Base-by-base conservation (phyloP, 2,329 filamentous ascomycete species). In the Dactylella cylindrospora region DNA sequence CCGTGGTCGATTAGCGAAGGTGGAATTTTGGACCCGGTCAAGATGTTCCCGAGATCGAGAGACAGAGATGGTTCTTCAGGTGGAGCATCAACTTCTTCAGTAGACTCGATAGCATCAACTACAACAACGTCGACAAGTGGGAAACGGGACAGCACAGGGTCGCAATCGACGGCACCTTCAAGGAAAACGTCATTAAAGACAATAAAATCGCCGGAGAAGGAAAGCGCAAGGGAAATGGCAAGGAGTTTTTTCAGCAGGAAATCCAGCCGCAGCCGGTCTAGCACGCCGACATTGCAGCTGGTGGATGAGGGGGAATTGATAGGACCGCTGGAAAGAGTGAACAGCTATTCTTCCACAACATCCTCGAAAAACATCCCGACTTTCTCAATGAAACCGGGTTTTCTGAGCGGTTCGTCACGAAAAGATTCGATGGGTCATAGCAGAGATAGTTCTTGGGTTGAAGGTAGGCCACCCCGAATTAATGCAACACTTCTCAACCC, bases 31-130 rank as follows among this genome's bases (percentile, higher is more conserved):
- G 57, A 62, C 22, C 49, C 49, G 25, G 32, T 25, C 33, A 62
- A 50, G 36, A 54, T 62, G 26, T 62, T 62, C 25, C 49, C 57
- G 28, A 62, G 43, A 19, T 25, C 57, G 17, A 46, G 57, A 49
- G 57, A 54, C 33, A 62, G 57, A 62, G 57, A 62, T 29, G 57
- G 57, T 44, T 62, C 57, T 12, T 54, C 57, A 38, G 57, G 57
- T 43, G 57, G 57, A 50, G 49, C 49, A 54, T 62, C 57, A 28
- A 62, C 57, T 13, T 62, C 57, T 1, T 62, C 57, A 38, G 50
- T 62, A 44, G 57, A 62, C 40, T 62, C 57, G 41, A 44, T 54
- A n/a, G 26, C 39, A 33, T 62, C 57, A 28, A 47, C 41, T 40
- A 22, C 54, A 28, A 25, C 57, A 40, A 54, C 55, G n/a, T 41